A percentile compares a stretch with the other conserved stretches of the same genome.
These are phyloP conservation scores for Kuraishia borneana DNA, from an alignment of 805 yeast genomes.

Conservation along the genomic window DNA sequence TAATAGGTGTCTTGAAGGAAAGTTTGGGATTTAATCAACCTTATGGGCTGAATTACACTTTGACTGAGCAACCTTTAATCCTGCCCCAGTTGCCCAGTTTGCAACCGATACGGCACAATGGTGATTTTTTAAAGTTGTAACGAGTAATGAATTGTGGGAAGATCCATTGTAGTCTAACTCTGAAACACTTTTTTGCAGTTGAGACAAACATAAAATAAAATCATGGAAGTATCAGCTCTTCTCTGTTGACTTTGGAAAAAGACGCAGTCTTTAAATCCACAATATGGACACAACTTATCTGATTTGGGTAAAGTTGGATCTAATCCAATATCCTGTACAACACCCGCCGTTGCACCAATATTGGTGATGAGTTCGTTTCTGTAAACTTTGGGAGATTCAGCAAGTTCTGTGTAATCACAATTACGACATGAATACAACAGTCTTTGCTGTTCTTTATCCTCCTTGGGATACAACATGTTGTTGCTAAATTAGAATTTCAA, in stretches of 20 bases:
- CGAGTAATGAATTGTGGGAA: constrained; percentile 2
- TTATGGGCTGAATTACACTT: background rate
- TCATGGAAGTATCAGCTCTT: constrained; percentile 92
- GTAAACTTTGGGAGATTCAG: constrained; percentile 78
- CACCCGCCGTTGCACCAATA: constrained; percentile 95
- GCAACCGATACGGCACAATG: constrained; percentile 10
- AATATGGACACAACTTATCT: constrained; percentile 85
- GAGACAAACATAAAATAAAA: constrained; percentile 83
- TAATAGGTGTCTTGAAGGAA: constrained; percentile 12
- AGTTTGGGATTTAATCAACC: constrained; percentile 4
- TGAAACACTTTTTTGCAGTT: constrained; percentile 67
- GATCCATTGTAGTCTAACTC: constrained; percentile 1
- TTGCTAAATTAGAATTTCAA: too few species aligned
- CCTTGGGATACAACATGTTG: constrained; percentile 96
- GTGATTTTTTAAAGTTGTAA: background rate
- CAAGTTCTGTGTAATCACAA: constrained; percentile 87
- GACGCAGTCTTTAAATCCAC: constrained; percentile 83
- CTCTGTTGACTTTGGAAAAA: constrained; percentile 96
- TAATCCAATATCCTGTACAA: constrained; percentile 85
- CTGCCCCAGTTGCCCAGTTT: constrained; percentile 9
- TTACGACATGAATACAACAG: constrained; percentile 88
- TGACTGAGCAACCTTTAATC: background rate
- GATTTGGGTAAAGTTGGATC: constrained; percentile 98
- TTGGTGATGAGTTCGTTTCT: constrained; percentile 87
- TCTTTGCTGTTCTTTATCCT: constrained; percentile 71